Base-by-base conservation (phyloP, 495 filamentous ascomycete genomes). In the Durotheca rogersii region DNA sequence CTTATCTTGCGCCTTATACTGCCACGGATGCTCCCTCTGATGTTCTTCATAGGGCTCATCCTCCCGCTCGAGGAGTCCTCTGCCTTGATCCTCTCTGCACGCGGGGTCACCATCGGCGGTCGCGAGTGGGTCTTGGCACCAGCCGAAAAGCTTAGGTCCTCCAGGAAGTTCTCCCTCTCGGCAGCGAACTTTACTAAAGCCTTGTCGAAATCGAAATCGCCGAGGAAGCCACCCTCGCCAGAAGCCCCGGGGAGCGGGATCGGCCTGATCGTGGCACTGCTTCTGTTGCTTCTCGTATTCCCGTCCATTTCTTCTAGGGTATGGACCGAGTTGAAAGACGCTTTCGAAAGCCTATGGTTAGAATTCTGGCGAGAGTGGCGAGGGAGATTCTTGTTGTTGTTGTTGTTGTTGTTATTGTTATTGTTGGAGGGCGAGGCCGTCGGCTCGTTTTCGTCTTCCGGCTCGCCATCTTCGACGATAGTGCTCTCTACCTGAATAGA, bases 161-260 rank as follows among this genome's bases (percentile, higher is more conserved):
- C 89, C 58, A 98, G 65, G 65, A 98, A 97, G 51, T 85, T 86
- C 56, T 98, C 93, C 55, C 93, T 77, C 70, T 96, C 93, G 37
- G 87, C 86, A 31, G 93, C 89, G 70, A 98, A 98, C 67, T 96
- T 97, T 43, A 88, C 67, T 51, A 98, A 75, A 11, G 93, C 93
- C 60, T 86, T 78, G 59, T 96, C 92, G 61, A 98, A 98, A 68
- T 96, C 91, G 62, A 86, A 88, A 66, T 94, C 85, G 60, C 57
- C 48, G 7, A 63, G 47, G 4, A 41, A 15, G 33, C 58, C 60
- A 25, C 66, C 65, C 18, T 55, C 48, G 12, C 46, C 48, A 10
- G 52, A 21, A 6, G 32, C 67, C 38, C 51, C 76, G 18, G 77
- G 69, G n/a, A 50, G 51, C 1, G 69, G 65, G 41, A 66, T 67